Evolutionary conservation across 2,329 filamentous ascomycete species (phyloP).

Genomic region (Macrophomina pseudophaseolina): DNA sequence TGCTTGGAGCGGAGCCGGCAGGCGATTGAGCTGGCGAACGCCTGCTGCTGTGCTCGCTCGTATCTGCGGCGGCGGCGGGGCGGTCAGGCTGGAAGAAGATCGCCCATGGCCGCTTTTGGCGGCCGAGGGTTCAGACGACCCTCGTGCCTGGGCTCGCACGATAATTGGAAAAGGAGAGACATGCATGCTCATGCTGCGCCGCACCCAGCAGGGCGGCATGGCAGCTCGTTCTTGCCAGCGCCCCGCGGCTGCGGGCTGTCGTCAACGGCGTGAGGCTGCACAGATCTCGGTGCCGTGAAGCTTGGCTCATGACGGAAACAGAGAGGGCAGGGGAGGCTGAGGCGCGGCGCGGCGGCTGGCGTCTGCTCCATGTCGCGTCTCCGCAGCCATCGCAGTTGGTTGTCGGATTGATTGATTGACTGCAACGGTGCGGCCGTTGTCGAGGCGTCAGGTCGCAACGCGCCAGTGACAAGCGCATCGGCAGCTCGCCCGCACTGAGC

Average conservation of each 20-base stretch:
- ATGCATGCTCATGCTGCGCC: not conserved
- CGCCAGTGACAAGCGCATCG: not conserved
- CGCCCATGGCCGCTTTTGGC: not conserved
- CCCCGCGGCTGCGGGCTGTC: not conserved
- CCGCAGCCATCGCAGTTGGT: not conserved
- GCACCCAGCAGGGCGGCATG: not conserved
- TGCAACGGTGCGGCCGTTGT: constrained; percentile 19
- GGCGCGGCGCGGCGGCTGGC: not conserved
- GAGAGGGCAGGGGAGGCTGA: not conserved
- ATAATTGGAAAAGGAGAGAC: constrained; percentile 9
- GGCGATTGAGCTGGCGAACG: not conserved
- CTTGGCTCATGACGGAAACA: not conserved
- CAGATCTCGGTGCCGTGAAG: not conserved
- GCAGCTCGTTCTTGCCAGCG: not conserved
- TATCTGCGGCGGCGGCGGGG: constrained; percentile 5
- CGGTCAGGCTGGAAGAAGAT: not conserved
- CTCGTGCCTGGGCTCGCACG: not conserved
- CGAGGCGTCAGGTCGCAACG: constrained; percentile 11
- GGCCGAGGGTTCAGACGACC: not conserved
- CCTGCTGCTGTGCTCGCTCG: not conserved
- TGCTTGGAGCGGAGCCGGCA: not conserved
- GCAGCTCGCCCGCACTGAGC: constrained; percentile 12
- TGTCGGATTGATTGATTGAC: constrained; percentile 10
- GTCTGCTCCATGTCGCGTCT: not conserved
- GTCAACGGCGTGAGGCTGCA: not conserved